A percentile compares a stretch with the other conserved stretches of the same genome.
phyloP scores from a whole-genome alignment of 306 rosid genomes.

The Rosa rugosa region DNA sequence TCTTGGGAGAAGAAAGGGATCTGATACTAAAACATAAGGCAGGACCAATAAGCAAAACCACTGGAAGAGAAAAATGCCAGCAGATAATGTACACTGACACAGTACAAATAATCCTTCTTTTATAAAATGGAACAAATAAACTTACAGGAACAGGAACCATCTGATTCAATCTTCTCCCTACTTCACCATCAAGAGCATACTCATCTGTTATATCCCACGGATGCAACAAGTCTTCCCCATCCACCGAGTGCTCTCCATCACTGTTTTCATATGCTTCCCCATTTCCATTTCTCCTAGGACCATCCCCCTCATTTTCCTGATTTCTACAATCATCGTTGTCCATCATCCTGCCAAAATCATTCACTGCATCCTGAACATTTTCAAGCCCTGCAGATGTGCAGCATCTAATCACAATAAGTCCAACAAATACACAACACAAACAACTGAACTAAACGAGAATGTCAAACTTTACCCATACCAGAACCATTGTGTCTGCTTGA shows the following conservation, averaged over 20 bases:
- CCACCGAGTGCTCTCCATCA: conserved; percentile 36
- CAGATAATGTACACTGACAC: background rate
- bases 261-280: conserved; percentile 17
- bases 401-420: conserved; percentile 28
- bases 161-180: conserved; percentile 79
- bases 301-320: conserved; percentile 26
- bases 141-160: conserved; percentile 93
- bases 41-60: conserved; percentile 2
- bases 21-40: background rate
- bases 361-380: conserved; percentile 33
- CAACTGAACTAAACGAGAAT: conserved; percentile 19
- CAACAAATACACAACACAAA: conserved; percentile 1
- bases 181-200: conserved; percentile 86
- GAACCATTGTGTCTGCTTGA: conserved; percentile 41
- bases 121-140: conserved; percentile 6
- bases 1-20: background rate
- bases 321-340: conserved; percentile 19
- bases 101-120: background rate
- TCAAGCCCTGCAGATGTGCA: conserved; percentile 46
- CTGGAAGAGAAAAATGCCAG: background rate
- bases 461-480: conserved; percentile 33
- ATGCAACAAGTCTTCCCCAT: conserved; percentile 41
- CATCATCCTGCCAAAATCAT: conserved; percentile 33
- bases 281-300: conserved; percentile 27
- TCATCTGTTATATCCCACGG: conserved; percentile 71